Evolutionary conservation across 805 yeast species (phyloP).

Genomic region (Limtongia smithiae): DNA sequence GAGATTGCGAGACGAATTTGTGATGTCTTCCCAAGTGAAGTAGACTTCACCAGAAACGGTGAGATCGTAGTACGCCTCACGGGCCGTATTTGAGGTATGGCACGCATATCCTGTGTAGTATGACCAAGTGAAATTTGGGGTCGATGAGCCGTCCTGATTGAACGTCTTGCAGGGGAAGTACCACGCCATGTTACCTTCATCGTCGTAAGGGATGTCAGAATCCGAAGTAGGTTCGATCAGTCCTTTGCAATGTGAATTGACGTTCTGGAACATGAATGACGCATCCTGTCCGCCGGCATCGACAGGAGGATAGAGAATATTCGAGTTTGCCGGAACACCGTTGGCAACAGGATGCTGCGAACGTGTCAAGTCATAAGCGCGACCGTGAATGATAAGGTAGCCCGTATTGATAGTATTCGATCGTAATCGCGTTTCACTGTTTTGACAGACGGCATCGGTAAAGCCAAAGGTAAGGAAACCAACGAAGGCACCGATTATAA

Average conservation of each 20-base stretch:
- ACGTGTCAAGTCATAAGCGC: conserved; percentile 65
- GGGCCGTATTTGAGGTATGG: conserved; percentile 70
- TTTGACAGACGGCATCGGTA: conserved; percentile 73
- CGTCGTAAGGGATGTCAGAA: conserved; percentile 65
- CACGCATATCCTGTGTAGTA: conserved; percentile 87
- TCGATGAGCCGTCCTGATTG: conserved; percentile 65
- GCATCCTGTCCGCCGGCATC: conserved; percentile 88
- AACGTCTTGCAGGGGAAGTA: conserved; percentile 88
- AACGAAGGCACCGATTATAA: conserved; percentile 68
- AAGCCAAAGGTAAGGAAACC: conserved; percentile 90
- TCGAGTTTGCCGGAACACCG: conserved; percentile 67
- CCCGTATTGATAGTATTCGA: conserved; percentile 58
- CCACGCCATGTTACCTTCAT: conserved; percentile 73
- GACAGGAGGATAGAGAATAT: conserved; percentile 76
- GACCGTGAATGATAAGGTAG: conserved; percentile 73
- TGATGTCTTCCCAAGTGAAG: conserved; percentile 86
- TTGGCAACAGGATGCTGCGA: conserved; percentile 78
- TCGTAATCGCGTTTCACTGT: conserved; percentile 48
- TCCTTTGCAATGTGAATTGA: conserved; percentile 83
- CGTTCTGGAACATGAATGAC: conserved; percentile 81
- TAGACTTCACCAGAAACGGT: conserved; percentile 68
- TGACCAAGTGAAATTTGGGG: conserved; percentile 56
- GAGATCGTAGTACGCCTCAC: conserved; percentile 62
- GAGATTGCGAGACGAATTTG: conserved; percentile 64
- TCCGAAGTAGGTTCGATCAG: conserved; percentile 66